Base-by-base conservation (phyloP, 176 grass and related monocot species). In the Puccinellia tenuiflora region DNA sequence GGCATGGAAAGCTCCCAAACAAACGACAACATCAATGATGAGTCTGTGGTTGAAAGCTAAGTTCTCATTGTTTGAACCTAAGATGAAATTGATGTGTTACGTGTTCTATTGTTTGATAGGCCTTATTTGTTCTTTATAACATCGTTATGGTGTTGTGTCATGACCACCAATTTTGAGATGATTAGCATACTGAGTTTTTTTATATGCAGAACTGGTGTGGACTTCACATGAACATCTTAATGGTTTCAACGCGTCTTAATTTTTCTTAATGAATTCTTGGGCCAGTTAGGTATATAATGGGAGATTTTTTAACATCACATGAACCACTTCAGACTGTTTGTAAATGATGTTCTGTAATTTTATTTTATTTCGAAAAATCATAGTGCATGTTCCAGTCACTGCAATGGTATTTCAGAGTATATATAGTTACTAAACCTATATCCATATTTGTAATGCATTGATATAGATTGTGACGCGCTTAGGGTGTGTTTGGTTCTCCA, bases 11-110 rank as follows among this genome's bases (percentile, higher is more conserved):
- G 57, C 70, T 85, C 78, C 34, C 87, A 87, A 81, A 59, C 67
- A 81, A 90, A 74, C 47, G 74, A 67, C 9, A 88, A 3, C 24
- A 66, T 90, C 81, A 89, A 93, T 80, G 89, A 91, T 87, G 86
- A 91, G 14, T 52, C 89, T 76, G 81, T 98, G n/a, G 52, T 96
- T 63, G 85, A 91, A 55, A 92, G 78, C 81, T 95, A 89, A 62
- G 83, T 70, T 78, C 18, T 66, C 34, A 56, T 79, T 63, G 17
- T 85, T 55, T 82, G n/a, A 62, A 82, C 63, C 56, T 37, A 51
- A 62, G 52, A 79, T 88, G 79, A 25, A 51, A 86, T 78, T 81
- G 14, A 42, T 47, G 51, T 60, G 59, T 82, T 52, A 21, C 21
- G 42, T 76, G 76, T 76, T 87, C 73, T 69, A 60, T 71, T 78